A percentile compares a stretch with the other conserved stretches of the same genome.
Conservation (phyloP, 495 filamentous ascomycete species). For the Podospora comata region DNA sequence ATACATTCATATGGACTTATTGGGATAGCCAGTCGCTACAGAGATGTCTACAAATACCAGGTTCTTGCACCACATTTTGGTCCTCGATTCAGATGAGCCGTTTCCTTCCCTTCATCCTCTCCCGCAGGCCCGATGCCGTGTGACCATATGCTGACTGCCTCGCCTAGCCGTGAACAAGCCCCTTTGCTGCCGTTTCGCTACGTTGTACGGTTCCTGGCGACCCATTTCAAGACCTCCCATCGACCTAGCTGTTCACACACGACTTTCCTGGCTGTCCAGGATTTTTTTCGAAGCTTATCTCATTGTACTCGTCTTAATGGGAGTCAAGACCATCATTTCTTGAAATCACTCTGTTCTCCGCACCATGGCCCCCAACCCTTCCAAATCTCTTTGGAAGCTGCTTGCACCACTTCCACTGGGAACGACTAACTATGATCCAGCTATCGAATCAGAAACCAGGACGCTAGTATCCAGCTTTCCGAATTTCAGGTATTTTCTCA, state of each 20-base stretch:
- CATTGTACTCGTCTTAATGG: no score
- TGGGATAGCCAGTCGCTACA: not conserved
- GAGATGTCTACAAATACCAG: not conserved
- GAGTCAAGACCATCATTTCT: not conserved
- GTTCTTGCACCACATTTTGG: not conserved
- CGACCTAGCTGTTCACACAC: not conserved
- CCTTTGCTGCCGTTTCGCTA: conserved; percentile 1
- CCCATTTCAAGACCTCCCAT: not conserved
- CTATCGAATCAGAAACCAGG: not conserved
- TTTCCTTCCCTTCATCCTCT: not conserved
- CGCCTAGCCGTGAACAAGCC: not conserved
- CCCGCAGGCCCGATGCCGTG: not conserved
- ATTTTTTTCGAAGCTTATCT: not conserved
- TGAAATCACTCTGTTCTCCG: not conserved
- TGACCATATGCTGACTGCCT: not conserved
- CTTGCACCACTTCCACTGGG: not conserved
- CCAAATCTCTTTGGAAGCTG: not conserved
- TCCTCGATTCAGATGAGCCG: not conserved
- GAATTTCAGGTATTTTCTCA: not conserved
- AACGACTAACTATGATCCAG: not conserved
- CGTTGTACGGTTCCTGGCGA: conserved; percentile 11
- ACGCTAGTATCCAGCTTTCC: not conserved
- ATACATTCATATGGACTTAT: not conserved
- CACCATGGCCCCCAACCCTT: not conserved
- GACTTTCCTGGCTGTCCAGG: not conserved